Evolutionary conservation across 805 yeast genomes (phyloP), one percentile per base, ranked within the genome.

Genomic region (Zygosaccharomyces siamensis): DNA sequence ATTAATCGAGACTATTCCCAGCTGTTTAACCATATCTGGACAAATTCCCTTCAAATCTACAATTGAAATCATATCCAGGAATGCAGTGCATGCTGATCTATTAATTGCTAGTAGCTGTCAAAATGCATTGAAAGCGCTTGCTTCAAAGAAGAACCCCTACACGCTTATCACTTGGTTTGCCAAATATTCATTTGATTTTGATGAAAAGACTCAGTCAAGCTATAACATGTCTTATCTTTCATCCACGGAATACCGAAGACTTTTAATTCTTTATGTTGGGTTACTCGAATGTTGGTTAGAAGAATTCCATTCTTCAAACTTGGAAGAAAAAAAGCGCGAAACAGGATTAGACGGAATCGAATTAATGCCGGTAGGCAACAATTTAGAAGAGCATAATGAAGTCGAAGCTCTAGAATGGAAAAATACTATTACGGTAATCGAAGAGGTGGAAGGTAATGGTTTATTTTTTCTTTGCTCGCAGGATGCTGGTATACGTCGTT

Each of bases 361-460:
- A 37, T 49, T 65, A 24, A 51, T 60, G 20, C 53, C 57, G 11
- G 49, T 52, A 5, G 62, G 55, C 24, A 43, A 39, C 11, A 53
- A 52, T 18, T 11, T 47, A 1, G 66, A 59, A 5, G 66, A 62
- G 5, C 50, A 55, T 16, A 59, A 61, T 6, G 66, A 63, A n/a
- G 68, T 75, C 5, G 89, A 85, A 53, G 86, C 82, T 49, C 65
- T 86, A 32, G 92, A 86, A 60, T 74, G 88, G 77, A 87, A 86
- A 56, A 81, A 81, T 41, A 81, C 89, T 14, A 81, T 88, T 53
- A 85, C 96, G 0, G 84, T 86, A 0, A 83, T 93, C 41, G 98
- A 93, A 66, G 97, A 92, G 53, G 87, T 92, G 7, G 99, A 93
- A 67, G 97, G 99, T 0, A 88, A 90, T 61, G 99, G 97, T 0